A percentile compares a stretch with the other conserved stretches of the same genome.
Evolutionary conservation across 2,329 filamentous ascomycete genomes (phyloP).

Genomic region (Aureobasidium vineae): DNA sequence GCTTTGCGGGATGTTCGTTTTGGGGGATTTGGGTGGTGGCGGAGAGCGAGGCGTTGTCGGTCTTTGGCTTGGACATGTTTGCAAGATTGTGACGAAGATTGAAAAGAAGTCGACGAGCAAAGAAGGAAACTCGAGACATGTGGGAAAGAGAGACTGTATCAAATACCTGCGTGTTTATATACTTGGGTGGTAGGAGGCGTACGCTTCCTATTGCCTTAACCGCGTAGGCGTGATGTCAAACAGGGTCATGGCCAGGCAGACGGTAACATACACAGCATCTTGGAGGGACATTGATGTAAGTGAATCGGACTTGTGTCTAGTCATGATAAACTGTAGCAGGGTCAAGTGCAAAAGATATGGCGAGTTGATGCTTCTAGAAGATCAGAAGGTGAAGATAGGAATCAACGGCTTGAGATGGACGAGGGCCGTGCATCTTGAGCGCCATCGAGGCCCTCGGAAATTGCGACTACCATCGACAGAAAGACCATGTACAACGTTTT

Average conservation of each 20-base stretch:
- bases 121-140: slow-evolving; percentile 9
- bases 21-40: slow-evolving; percentile 10
- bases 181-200: not conserved
- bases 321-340: not conserved
- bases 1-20: slow-evolving; percentile 12
- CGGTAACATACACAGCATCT: not conserved
- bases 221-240: slow-evolving; percentile 17
- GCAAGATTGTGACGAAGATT: slow-evolving; percentile 12
- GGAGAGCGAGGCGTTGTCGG: slow-evolving; percentile 26
- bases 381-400: not conserved
- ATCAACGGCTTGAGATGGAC: slow-evolving; percentile 8
- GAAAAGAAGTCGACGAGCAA: slow-evolving; percentile 14
- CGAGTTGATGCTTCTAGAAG: not conserved
- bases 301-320: too few relatives aligned
- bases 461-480: slow-evolving; percentile 19
- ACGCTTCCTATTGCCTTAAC: not conserved
- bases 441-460: slow-evolving; percentile 21
- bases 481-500: slow-evolving; percentile 1
- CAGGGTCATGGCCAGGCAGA: not conserved
- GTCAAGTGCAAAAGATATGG: too few relatives aligned
- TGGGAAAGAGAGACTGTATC: not conserved
- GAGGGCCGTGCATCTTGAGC: not conserved
- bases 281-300: not conserved
- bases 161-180: not conserved
- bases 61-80: slow-evolving; percentile 17